Evolutionary conservation across 2,329 filamentous ascomycete genomes (phyloP).

Genomic region (Sarocladium oryzae): DNA sequence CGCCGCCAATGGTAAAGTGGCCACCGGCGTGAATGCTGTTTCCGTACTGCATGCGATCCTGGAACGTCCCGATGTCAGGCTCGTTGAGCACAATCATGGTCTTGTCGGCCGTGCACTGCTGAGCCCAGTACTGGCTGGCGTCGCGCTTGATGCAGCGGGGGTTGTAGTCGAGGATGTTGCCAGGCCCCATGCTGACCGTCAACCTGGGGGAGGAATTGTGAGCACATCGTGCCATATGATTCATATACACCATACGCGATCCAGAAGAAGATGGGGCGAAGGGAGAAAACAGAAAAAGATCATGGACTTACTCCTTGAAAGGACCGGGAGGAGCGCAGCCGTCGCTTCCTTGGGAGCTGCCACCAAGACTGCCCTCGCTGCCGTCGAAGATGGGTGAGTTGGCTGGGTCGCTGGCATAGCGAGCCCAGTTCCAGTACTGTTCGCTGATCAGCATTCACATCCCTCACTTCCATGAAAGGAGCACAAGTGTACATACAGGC

Average conservation of each 20-base stretch:
- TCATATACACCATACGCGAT: constrained; percentile 16
- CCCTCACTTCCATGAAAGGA: too few relatives aligned
- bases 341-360: neutral
- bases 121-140: constrained; percentile 16
- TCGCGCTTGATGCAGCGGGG: constrained; percentile 36
- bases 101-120: constrained; percentile 12
- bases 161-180: constrained; percentile 29
- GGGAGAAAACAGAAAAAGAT: too few relatives aligned
- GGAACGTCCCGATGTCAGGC: constrained; percentile 27
- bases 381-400: constrained; percentile 43
- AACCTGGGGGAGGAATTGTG: neutral
- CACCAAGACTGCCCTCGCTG: constrained; percentile 1
- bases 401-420: constrained; percentile 15
- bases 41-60: constrained; percentile 36
- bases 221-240: neutral
- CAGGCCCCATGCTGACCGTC: constrained; percentile 31
- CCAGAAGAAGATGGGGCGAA: constrained; percentile 26
- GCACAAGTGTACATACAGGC: constrained; percentile 19
- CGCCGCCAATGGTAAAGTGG: constrained; percentile 33
- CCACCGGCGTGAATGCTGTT: constrained; percentile 30
- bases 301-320: constrained; percentile 5
- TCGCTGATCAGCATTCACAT: too few relatives aligned
- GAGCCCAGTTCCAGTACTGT: constrained; percentile 42
- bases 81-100: constrained; percentile 23
- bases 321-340: constrained; percentile 1